Conservation (phyloP, 192 early-diverging fungal genomes). For the Backusella macrospora region DNA sequence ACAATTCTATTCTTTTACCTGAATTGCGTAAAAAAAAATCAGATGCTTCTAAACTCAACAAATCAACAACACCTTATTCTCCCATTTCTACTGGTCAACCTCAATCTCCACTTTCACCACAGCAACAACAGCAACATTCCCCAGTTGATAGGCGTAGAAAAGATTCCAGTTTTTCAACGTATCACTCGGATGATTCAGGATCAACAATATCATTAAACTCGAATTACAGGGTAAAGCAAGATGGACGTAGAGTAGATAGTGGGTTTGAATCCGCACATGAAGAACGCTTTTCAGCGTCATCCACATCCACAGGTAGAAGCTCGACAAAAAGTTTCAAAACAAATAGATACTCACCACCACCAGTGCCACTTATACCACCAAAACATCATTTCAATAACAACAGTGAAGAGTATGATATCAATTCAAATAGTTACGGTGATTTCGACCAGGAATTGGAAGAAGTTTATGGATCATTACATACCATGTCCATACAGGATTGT, state of each 20-base stretch:
- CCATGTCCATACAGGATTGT: constrained; percentile 21
- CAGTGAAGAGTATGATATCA: neutral
- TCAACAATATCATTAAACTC: constrained; percentile 29
- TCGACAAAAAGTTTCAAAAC: constrained; percentile 30
- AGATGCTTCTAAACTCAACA: neutral
- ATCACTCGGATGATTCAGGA: constrained; percentile 23
- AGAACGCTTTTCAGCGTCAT: constrained; percentile 30
- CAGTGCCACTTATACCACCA: constrained; percentile 39
- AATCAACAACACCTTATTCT: neutral
- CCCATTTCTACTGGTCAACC: neutral
- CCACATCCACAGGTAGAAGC: constrained; percentile 27
- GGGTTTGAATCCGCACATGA: constrained; percentile 43
- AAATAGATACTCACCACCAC: constrained; percentile 25
- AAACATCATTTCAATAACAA: neutral
- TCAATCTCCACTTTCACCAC: neutral
- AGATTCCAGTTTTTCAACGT: constrained; percentile 19
- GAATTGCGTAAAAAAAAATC: constrained; percentile 12
- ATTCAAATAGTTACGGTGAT: constrained; percentile 12
- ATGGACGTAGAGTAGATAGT: constrained; percentile 40
- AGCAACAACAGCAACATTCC: neutral
- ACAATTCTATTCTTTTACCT: constrained; percentile 36
- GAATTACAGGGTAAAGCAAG: constrained; percentile 11
- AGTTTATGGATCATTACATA: constrained; percentile 33
- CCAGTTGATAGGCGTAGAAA: constrained; percentile 24
- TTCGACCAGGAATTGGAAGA: constrained; percentile 30